phyloP scores from a whole-genome alignment of 805 yeast species.

The Candida methanosorbosa region DNA sequence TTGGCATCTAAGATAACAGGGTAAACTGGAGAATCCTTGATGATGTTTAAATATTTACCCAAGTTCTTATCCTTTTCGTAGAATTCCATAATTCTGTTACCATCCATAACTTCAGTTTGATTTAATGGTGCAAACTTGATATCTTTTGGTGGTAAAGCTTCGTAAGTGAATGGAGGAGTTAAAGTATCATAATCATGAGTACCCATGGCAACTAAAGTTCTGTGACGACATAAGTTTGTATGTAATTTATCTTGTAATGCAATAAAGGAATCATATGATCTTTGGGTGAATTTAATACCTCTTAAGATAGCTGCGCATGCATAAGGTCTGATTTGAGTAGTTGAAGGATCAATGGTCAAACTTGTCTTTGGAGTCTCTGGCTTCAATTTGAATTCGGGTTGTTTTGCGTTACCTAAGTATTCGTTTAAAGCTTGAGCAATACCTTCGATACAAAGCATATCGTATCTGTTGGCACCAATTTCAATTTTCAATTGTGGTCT shows the following conservation, averaged over 20 bases:
- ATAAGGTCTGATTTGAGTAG: conserved; percentile 73
- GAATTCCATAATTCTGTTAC: conserved; percentile 74
- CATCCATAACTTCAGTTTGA: conserved; percentile 62
- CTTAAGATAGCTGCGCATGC: conserved; percentile 94
- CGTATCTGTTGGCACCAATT: conserved; percentile 97
- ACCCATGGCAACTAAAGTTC: conserved; percentile 97
- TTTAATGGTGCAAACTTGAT: conserved; percentile 70
- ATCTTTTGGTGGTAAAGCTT: conserved; percentile 72
- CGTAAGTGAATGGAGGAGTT: conserved; percentile 78
- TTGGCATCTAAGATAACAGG: conserved; percentile 83
- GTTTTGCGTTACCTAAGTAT: conserved; percentile 59
- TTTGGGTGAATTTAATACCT: conserved; percentile 69
- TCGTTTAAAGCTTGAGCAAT: conserved; percentile 92
- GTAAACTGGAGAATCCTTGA: conserved; percentile 78
- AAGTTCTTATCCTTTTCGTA: conserved; percentile 87
- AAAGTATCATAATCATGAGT: conserved; percentile 89
- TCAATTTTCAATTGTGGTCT: conserved; percentile 97
- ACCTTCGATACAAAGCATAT: conserved; percentile 96
- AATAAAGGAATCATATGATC: conserved; percentile 89
- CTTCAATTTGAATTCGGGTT: conserved; percentile 61
- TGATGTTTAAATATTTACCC: conserved; percentile 81
- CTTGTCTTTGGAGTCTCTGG: conserved; percentile 52
- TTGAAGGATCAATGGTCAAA: conserved; percentile 69
- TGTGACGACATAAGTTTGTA: conserved; percentile 90
- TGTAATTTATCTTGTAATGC: conserved; percentile 95